phyloP scores from a whole-genome alignment of 2,329 filamentous ascomycete genomes.

The Cercospora citrullina region DNA sequence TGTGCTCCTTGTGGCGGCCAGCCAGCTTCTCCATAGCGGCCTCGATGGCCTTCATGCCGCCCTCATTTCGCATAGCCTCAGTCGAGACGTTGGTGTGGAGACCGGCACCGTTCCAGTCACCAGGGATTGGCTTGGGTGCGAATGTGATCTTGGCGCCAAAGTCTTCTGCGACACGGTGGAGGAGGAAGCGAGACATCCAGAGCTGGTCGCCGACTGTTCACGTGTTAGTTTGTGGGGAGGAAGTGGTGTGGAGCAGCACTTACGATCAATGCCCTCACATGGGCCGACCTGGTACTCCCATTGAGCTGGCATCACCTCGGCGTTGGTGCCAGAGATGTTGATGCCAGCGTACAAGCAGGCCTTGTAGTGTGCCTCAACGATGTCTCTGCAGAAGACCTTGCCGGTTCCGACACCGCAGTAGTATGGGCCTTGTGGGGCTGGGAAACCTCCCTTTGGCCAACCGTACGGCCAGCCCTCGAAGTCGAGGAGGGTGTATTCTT shows the following conservation, averaged over 20 bases:
- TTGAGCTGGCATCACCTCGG: slow-evolving; percentile 96
- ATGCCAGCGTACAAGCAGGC: slow-evolving; percentile 84
- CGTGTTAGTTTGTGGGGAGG: slow-evolving; percentile 6
- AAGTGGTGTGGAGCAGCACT: slow-evolving; percentile 39
- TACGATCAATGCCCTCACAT: slow-evolving; percentile 79
- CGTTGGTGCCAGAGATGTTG: slow-evolving; percentile 97
- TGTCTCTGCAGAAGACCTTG: slow-evolving; percentile 97
- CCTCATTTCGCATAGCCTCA: slow-evolving; percentile 81
- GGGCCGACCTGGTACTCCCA: slow-evolving; percentile 99
- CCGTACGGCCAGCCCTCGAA: slow-evolving; percentile 85
- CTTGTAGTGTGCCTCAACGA: slow-evolving; percentile 93
- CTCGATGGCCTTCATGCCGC: slow-evolving; percentile 95
- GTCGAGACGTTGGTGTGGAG: slow-evolving; percentile 94
- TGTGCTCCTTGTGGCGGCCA: slow-evolving; percentile 57
- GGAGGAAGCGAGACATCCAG: slow-evolving; percentile 88
- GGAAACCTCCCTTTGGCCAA: slow-evolving; percentile 85
- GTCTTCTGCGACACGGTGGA: slow-evolving; percentile 89
- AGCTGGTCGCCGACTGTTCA: slow-evolving; percentile 84
- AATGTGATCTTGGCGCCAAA: slow-evolving; percentile 95
- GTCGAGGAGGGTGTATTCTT: slow-evolving; percentile 95
- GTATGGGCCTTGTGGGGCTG: slow-evolving; percentile 89
- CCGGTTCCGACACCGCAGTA: slow-evolving; percentile 98
- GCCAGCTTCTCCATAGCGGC: slow-evolving; percentile 62
- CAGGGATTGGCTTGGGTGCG: slow-evolving; percentile 91
- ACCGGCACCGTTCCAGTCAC: slow-evolving; percentile 96